Evolutionary conservation across 2,329 filamentous ascomycete species (phyloP).

Genomic region (Verticillium albo-atrum): DNA sequence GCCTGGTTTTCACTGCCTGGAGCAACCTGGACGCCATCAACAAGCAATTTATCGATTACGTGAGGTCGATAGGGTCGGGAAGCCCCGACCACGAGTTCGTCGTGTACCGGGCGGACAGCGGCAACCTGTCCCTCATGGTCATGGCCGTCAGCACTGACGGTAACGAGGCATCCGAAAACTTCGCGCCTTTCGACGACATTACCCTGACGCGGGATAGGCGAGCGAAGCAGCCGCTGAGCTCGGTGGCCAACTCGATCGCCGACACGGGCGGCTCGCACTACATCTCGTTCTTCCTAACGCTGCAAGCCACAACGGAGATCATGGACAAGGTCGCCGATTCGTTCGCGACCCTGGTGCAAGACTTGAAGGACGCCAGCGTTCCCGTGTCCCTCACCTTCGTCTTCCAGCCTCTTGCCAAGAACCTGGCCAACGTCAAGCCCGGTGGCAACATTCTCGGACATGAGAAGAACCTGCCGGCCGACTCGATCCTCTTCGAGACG

Average conservation of each 20-base stretch:
- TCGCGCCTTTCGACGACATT: slow-evolving; percentile 3
- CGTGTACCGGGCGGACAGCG: background rate
- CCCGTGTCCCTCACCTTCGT: slow-evolving; percentile 10
- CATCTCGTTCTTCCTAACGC: slow-evolving; percentile 2
- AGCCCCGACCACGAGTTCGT: slow-evolving; percentile 2
- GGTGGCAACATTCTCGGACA: slow-evolving; percentile 3
- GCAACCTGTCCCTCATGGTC: background rate
- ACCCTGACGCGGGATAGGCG: slow-evolving; percentile 1
- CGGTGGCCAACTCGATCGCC: slow-evolving; percentile 3
- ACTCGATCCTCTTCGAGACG: slow-evolving; percentile 3
- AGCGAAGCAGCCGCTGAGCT: background rate
- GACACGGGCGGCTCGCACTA: slow-evolving; percentile 2
- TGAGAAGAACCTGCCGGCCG: slow-evolving; percentile 1
- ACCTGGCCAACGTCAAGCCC: slow-evolving; percentile 4
- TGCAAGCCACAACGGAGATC: background rate
- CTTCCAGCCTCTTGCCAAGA: slow-evolving; percentile 8
- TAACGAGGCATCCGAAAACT: slow-evolving; percentile 1
- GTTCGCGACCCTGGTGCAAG: background rate
- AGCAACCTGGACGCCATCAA: background rate
- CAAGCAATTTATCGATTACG: background rate
- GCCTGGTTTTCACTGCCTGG: background rate
- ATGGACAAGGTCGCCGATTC: slow-evolving; percentile 3
- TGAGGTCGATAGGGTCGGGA: background rate
- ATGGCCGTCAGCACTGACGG: slow-evolving; percentile 4
- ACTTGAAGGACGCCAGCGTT: background rate